Evolutionary conservation across 352 stramenopile species (phyloP), one percentile per base, ranked within the genome.

Genomic region (Phytophthora sansomeana): DNA sequence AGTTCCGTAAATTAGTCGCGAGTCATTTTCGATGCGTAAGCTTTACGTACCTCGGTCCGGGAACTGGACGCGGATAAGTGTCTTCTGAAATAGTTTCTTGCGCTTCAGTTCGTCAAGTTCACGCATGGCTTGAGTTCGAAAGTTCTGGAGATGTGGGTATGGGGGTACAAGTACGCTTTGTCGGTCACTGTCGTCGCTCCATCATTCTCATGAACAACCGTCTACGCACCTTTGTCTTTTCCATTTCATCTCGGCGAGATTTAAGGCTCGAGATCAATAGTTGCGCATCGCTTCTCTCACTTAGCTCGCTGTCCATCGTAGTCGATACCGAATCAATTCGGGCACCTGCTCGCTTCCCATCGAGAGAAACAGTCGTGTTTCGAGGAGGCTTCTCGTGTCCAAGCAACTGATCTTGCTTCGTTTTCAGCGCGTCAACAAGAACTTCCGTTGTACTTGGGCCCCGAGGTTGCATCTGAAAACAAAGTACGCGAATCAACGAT

Each of bases 81-180:
- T 81, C 33, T 63, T 80, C 59, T 93, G 85, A 53, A 90, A 96
- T 0, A 96, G 74, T 35, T 82, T 89, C 67, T 92, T 95, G 16
- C 83, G 84, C 66, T 94, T 92, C 0, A 96, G 74, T 30, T 95
- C 83, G 26, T 96, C 89, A 4, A 96, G 75, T 30, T 96, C 87
- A 11, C 89, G 89, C 89, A 96, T 96, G 13, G 87, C 87, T 67
- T 89, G 77, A 14, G 89, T 96, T 29, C 83, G 84, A 38, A 96
- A 96, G 28, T 89, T 93, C 86, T 96, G 13, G 10, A 29, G n/a
- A n/a, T n/a, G n/a, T n/a, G 39, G 6, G 0, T 1, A 8, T 2
- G 8, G 17, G 6, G 4, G 21, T 5, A 36, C 32, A n/a, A 10
- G n/a, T 1, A 14, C 17, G 14, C 17, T 24, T 17, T 24, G 48